Evolutionary conservation across 108 stramenopile genomes (phyloP).

Genomic region (Discostella stelligeroides): DNA sequence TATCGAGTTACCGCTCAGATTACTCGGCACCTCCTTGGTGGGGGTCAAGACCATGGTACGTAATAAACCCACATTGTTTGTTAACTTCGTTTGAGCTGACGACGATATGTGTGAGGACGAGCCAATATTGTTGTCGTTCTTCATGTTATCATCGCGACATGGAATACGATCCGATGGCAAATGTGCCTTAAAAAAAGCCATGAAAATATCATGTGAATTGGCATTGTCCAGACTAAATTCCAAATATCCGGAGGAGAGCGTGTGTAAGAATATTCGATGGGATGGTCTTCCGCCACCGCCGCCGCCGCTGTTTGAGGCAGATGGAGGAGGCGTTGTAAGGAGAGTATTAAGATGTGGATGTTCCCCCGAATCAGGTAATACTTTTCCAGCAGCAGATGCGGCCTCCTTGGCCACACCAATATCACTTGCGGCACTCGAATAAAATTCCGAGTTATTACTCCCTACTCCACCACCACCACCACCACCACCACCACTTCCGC

Average conservation of each 20-base stretch:
- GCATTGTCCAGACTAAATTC: constrained; percentile 27
- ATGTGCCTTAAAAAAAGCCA: constrained; percentile 25
- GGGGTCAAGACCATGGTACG: constrained; percentile 14
- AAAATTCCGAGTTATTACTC: background rate
- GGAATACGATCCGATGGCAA: constrained; percentile 15
- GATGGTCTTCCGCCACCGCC: background rate
- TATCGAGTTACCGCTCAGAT: background rate
- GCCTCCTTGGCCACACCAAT: background rate
- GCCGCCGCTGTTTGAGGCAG: background rate
- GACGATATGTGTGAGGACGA: background rate
- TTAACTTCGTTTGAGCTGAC: background rate
- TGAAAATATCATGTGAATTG: constrained; percentile 25
- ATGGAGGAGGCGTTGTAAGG: too few species aligned
- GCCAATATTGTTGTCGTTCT: background rate
- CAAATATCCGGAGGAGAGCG: constrained; percentile 4
- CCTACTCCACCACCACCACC: background rate
- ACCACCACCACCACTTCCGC: background rate
- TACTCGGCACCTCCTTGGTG: constrained; percentile 5
- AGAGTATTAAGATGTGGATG: too few species aligned
- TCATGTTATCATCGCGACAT: too few species aligned
- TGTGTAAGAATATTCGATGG: constrained; percentile 8
- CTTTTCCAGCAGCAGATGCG: background rate
- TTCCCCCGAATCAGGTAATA: too few species aligned
- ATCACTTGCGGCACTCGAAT: background rate
- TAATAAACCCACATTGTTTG: background rate